A percentile compares a stretch with the other conserved stretches of the same genome.
Evolutionary conservation across 2,329 filamentous ascomycete species (phyloP).

Genomic region (Aspergillus udagawae): DNA sequence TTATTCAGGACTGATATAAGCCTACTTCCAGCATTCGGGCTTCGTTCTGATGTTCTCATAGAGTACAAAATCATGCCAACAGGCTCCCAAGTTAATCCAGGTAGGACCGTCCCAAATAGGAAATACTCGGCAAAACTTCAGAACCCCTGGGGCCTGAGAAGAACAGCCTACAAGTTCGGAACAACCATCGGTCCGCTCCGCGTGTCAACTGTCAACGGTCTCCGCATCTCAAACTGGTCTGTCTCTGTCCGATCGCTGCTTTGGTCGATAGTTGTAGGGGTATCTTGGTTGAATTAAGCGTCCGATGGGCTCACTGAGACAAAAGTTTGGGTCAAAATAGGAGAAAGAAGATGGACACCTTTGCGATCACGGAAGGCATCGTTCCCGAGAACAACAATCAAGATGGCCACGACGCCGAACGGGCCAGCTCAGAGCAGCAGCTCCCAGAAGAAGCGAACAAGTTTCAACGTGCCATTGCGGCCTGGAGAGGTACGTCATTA

Average conservation of each 20-base stretch:
- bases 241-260: not conserved
- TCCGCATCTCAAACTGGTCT: not conserved
- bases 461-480: conserved; percentile 92
- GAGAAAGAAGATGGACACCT: conserved; percentile 37
- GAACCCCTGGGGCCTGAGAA: not conserved
- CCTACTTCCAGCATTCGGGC: too few species aligned
- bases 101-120: not conserved
- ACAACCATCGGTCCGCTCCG: conserved; percentile 2
- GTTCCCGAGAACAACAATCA: conserved; percentile 28
- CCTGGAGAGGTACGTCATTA: conserved; percentile 81
- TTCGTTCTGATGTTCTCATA: too few species aligned
- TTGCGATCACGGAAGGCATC: conserved; percentile 40
- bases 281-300: not conserved
- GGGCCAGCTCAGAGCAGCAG: conserved; percentile 25
- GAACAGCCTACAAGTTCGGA: conserved; percentile 1
- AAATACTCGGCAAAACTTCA: not conserved
- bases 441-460: conserved; percentile 69
- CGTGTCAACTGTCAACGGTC: conserved; percentile 1
- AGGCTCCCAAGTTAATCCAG: too few species aligned
- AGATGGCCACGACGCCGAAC: conserved; percentile 22
- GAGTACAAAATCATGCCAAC: too few species aligned
- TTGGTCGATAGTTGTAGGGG: not conserved
- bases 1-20: too few species aligned
- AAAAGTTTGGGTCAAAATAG: not conserved
- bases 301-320: not conserved